Conservation (phyloP, 164 flowering plant genomes). For the Nymphaea thermarum region DNA sequence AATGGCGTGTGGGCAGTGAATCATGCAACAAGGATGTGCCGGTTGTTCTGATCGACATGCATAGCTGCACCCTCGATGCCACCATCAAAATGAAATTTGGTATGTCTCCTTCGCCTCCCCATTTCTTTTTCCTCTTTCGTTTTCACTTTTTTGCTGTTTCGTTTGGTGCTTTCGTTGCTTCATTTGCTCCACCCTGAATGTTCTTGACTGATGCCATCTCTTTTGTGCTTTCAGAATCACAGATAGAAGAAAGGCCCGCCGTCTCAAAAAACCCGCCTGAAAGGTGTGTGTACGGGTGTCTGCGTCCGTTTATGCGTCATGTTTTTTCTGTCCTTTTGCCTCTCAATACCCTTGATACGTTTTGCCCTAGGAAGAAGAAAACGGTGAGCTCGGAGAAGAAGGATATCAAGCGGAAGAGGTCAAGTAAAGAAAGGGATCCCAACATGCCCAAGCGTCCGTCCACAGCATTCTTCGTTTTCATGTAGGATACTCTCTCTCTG, state of each 20-base stretch:
- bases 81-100: conserved; percentile 80
- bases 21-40: conserved; percentile 76
- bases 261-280: conserved; percentile 43
- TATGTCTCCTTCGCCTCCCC: conserved; percentile 2
- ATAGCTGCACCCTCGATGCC: conserved; percentile 79
- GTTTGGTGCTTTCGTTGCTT: not conserved
- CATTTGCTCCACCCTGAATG: not conserved
- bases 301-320: not conserved
- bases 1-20: conserved; percentile 27
- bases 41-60: conserved; percentile 72
- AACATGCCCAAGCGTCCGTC: conserved; percentile 80
- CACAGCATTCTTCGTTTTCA: conserved; percentile 78
- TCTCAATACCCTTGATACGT: not conserved
- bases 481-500: conserved; percentile 26
- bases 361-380: conserved; percentile 28
- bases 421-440: conserved; percentile 40
- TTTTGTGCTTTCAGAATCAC: conserved; percentile 33
- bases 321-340: not conserved
- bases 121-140: not conserved
- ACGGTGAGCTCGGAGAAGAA: conserved; percentile 24
- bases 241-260: conserved; percentile 40
- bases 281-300: conserved; percentile 12
- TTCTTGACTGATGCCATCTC: not conserved
- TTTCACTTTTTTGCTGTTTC: not conserved
- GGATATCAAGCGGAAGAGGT: conserved; percentile 32